Evolutionary conservation across 2,329 filamentous ascomycete genomes (phyloP), one percentile per base, ranked within the genome.

Genomic region (Cordyceps javanica): DNA sequence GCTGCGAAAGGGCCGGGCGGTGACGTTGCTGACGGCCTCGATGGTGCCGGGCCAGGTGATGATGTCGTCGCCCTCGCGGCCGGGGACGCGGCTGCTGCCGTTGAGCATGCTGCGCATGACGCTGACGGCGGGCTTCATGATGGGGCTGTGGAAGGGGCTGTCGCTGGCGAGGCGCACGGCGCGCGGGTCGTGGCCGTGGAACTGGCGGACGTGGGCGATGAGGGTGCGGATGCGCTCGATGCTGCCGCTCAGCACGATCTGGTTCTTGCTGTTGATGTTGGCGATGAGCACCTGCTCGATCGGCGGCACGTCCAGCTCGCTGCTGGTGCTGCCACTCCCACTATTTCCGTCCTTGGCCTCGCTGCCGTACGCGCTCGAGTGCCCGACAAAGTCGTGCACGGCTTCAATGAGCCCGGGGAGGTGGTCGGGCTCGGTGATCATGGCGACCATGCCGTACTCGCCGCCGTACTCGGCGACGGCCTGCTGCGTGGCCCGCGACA

Each of bases 221-320:
- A 97, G 83, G 58, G 86, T 87, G 66, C 85, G 86, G 70, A 97
- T 96, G 64, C 86, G 82, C 65, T 87, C 86, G 55, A 97, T 87
- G 71, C 86, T 93, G 36, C 93, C 93, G 68, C 89, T 94, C 54
- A 97, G 78, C 53, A 97, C 93, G 66, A 97, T 96, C 75, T 97
- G 93, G 69, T 96, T 96, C 75, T 91, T 94, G 70, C 87, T 90
- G 75, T 97, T 97, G 74, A 96, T 86, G 72, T 97, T 97, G 60
- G 91, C 93, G 64, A 97, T 91, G 63, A 88, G 78, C 52, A 97
- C 92, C 72, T 96, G 89, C 68, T 94, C 83, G 56, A 95, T 91
- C 3, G 90, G 84, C 19, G 89, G 88, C 30, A 86, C 73, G 63
- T 89, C 81, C 13, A 36, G 21, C 62, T 85, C 78, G 60, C 80